phyloP scores from a whole-genome alignment of 495 filamentous ascomycete genomes.

The Achaetomiella virescens region DNA sequence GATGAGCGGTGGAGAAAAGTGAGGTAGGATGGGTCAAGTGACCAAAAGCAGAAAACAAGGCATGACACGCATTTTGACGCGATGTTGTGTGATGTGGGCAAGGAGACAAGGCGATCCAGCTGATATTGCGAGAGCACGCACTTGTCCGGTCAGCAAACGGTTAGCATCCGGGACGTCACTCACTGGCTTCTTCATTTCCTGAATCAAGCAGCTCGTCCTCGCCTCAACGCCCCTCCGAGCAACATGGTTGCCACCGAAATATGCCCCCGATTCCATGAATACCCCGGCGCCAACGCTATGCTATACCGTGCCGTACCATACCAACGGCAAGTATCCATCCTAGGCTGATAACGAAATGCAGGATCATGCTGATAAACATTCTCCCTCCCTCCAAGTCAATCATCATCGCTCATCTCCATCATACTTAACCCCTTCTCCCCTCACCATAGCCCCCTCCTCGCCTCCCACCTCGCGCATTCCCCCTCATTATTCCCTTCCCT shows the following conservation, averaged over 20 bases:
- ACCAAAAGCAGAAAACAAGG: no score
- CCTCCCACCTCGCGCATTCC: neutral
- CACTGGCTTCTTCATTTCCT: no score
- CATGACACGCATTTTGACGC: no score
- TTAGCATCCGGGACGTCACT: no score
- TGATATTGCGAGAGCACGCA: no score
- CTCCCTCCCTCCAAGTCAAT: neutral
- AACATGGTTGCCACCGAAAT: neutral
- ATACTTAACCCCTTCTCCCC: slow-evolving; percentile 4
- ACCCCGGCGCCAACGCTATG: slow-evolving; percentile 18
- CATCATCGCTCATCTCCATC: slow-evolving; percentile 27
- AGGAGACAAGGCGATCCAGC: no score
- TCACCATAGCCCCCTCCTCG: neutral
- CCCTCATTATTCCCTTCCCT: slow-evolving; percentile 21
- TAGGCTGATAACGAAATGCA: slow-evolving; percentile 1
- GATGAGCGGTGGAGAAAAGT: no score
- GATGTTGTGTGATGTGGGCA: neutral
- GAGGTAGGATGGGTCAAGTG: no score
- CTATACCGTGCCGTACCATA: slow-evolving; percentile 9
- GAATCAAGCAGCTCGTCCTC: no score
- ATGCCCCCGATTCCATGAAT: neutral
- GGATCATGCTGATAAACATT: neutral
- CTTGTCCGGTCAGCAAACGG: no score
- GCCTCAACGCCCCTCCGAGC: no score
- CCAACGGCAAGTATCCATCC: slow-evolving; percentile 6